Evolutionary conservation across 2,329 filamentous ascomycete genomes (phyloP).

Genomic region (Gliomastix tumulicola): DNA sequence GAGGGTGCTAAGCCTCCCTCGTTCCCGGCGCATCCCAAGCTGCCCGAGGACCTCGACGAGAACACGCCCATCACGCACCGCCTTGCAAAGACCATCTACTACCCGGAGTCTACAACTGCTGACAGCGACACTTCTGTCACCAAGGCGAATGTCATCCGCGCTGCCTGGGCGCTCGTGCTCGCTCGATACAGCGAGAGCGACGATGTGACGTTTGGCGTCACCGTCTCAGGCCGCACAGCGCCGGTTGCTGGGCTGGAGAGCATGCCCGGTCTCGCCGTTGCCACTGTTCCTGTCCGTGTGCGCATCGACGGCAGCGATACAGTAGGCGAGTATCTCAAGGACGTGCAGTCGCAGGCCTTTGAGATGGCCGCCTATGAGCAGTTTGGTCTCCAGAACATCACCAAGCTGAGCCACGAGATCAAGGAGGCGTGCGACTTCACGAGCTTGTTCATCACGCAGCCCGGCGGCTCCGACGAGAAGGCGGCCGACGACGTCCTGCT

Average conservation of each 20-base stretch:
- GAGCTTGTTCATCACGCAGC: conserved; percentile 18
- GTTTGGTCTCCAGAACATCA: conserved; percentile 7
- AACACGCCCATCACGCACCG: conserved; percentile 32
- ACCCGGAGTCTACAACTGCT: neutral
- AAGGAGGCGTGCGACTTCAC: conserved; percentile 5
- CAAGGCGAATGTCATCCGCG: conserved; percentile 8
- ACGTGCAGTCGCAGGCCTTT: conserved; percentile 1
- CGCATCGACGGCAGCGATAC: neutral
- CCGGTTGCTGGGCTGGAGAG: neutral
- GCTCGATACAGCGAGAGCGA: conserved; percentile 8
- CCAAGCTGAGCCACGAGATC: conserved; percentile 4
- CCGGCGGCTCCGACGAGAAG: conserved; percentile 3
- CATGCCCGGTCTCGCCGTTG: conserved; percentile 8
- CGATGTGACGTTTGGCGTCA: conserved; percentile 14
- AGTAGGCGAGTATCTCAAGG: neutral
- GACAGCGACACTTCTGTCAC: conserved; percentile 4
- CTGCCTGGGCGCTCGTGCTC: conserved; percentile 7
- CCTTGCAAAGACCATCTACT: conserved; percentile 1
- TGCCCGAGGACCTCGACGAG: conserved; percentile 28
- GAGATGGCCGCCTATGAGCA: conserved; percentile 10
- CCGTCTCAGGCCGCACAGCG: conserved; percentile 11
- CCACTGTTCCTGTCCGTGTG: conserved; percentile 6
- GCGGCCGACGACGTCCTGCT: neutral
- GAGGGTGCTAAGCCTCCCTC: neutral
- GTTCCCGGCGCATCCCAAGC: neutral